Base-by-base conservation (phyloP, 2,329 filamentous ascomycete genomes). In the Monosporascus sp. region DNA sequence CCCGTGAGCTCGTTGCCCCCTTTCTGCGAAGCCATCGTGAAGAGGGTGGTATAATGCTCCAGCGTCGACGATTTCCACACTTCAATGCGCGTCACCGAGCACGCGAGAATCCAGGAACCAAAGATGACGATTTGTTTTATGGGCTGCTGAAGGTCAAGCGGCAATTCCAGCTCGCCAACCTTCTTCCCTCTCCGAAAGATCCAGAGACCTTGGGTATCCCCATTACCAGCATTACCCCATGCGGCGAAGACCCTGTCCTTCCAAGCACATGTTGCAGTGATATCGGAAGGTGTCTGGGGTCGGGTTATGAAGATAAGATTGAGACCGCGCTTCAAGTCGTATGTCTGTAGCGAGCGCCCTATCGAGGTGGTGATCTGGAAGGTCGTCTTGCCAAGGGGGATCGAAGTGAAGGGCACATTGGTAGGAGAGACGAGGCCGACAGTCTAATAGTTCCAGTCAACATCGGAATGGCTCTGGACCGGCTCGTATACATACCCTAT, bases 361-460 rank as follows among this genome's bases (percentile, higher is more conserved):
- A 95, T 89, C 0, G 91, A 97, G 31, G 94, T 99, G 36, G 94
- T 97, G 71, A 99, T 91, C 70, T 99, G 94, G 68, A 96, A 99
- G 3, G 91, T 96, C 1, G 90, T 93, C 73, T 96, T 96, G 54
- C 94, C 94, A 17, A 96, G 79, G 1, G 93, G 89, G 34, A 95
- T 82, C 6, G 88, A 88, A 2, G 93, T 92, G 67, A 99, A 97
- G 0, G 94, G 93, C 0, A 97, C 91, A 48, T 79, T 74, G 2
- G 93, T 97, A 1, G 94, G 91, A 5, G 94, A 97, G 2, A 99
- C 91, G 34, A 99, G 80, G 17, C 94, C 94, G 60, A 99, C 83
- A 47, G 93, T 97, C 90, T 96, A 68, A 27, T 48, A 24, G 20
- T 14, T 20, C 8, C 45, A 38, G 49, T 50, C 37, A 61, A 24